phyloP scores from a whole-genome alignment of 805 yeast genomes.

The Cyberlindnera suaveolens region DNA sequence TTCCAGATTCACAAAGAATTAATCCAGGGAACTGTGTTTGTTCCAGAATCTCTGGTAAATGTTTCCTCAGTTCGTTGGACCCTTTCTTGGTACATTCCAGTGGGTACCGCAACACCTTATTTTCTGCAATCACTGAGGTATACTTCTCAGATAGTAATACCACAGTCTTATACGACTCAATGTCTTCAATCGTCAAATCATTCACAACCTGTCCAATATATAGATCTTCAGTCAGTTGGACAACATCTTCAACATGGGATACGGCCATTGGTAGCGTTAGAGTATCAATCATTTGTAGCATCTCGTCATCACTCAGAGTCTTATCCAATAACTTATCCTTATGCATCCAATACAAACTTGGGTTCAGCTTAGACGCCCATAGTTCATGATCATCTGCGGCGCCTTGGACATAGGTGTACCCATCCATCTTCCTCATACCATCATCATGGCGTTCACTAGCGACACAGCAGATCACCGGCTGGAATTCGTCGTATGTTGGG shows the following conservation, averaged over 20 bases:
- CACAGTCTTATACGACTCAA: constrained; percentile 2
- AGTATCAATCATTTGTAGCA: constrained; percentile 12
- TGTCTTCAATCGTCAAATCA: constrained; percentile 1
- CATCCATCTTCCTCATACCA: constrained; percentile 41
- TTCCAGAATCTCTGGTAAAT: constrained; percentile 38
- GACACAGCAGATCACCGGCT: constrained; percentile 48
- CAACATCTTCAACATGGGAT: constrained; percentile 7
- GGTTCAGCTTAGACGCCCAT: constrained; percentile 60
- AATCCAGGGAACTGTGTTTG: constrained; percentile 15
- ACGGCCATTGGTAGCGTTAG: not conserved
- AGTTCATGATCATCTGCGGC: constrained; percentile 93
- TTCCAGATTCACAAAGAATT: constrained; percentile 57
- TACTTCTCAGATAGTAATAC: constrained; percentile 8
- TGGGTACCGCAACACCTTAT: not conserved
- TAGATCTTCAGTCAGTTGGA: constrained; percentile 12
- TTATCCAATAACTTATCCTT: constrained; percentile 24
- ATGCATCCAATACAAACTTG: constrained; percentile 52
- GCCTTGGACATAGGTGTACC: constrained; percentile 74
- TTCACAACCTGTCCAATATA: constrained; percentile 20
- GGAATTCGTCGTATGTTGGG: constrained; percentile 27
- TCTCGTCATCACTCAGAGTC: constrained; percentile 25
- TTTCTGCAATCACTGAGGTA: not conserved
- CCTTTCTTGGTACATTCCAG: constrained; percentile 46
- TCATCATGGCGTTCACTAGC: constrained; percentile 59
- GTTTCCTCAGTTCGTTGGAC: constrained; percentile 48